A percentile compares a stretch with the other conserved stretches of the same genome.
phyloP scores from a whole-genome alignment of 208 protist genomes.

The Acanthamoeba royreba region DNA sequence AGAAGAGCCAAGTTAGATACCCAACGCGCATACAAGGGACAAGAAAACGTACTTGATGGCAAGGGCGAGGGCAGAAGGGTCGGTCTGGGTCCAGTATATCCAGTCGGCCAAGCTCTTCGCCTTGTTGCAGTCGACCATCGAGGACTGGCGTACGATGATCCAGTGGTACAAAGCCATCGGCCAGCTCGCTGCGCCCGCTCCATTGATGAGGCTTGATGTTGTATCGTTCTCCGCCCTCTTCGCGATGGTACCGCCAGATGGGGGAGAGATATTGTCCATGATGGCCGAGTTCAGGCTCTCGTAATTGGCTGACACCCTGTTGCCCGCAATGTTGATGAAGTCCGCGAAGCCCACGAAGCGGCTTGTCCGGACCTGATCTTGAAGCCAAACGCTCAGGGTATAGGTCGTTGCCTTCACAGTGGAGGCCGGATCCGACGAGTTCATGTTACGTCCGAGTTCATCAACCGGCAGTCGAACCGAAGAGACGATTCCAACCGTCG shows the following conservation, averaged over 20 bases:
- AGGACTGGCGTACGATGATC: not conserved
- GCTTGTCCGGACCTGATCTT: not conserved
- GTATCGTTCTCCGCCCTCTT: too few relatives aligned
- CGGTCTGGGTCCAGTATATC: slow-evolving; percentile 14
- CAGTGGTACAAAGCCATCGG: not conserved
- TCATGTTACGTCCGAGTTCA: not conserved
- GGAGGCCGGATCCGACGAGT: not conserved
- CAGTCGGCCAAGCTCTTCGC: not conserved
- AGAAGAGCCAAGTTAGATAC: not conserved
- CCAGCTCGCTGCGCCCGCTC: not conserved
- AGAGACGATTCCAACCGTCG: not conserved
- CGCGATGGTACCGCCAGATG: not conserved
- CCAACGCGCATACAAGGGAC: not conserved
- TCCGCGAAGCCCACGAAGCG: not conserved
- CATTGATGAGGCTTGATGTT: not conserved
- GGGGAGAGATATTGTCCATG: not conserved
- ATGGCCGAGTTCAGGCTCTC: not conserved
- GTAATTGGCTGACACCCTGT: not conserved
- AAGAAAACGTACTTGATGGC: not conserved
- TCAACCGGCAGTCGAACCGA: not conserved
- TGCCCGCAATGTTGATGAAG: not conserved
- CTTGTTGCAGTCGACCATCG: not conserved
- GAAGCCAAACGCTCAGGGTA: not conserved
- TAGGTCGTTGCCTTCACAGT: not conserved
- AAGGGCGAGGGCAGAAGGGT: not conserved